Evolutionary conservation across 305 asterid species (phyloP).

Genomic region (Solanum aculeatissimum): DNA sequence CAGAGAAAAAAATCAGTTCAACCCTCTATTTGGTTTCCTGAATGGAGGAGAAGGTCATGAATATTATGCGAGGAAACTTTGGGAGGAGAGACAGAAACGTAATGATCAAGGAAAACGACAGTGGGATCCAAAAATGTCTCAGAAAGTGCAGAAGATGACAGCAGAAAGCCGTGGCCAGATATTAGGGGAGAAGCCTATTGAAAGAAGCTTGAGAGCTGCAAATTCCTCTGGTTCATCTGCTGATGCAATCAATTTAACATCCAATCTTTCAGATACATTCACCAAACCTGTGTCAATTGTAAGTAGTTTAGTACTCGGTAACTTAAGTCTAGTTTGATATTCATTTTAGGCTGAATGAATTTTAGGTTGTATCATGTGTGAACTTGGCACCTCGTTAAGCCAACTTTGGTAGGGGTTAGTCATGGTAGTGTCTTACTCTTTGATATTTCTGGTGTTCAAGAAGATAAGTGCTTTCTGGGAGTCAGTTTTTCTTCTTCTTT

Average conservation of each 20-base stretch:
- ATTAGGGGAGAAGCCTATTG: slow-evolving; percentile 84
- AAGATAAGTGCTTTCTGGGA: not conserved
- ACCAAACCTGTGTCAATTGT: slow-evolving; percentile 63
- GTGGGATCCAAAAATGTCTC: slow-evolving; percentile 32
- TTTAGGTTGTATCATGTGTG: not conserved
- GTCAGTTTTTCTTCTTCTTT: not conserved
- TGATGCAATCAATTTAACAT: slow-evolving; percentile 49
- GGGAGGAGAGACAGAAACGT: slow-evolving; percentile 86
- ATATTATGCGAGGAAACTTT: slow-evolving; percentile 69
- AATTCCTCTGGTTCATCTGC: slow-evolving; percentile 39
- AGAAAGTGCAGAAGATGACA: slow-evolving; percentile 54
- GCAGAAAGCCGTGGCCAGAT: slow-evolving; percentile 84
- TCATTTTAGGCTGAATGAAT: not conserved
- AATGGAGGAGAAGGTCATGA: slow-evolving; percentile 74
- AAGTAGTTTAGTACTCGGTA: slow-evolving; percentile 24
- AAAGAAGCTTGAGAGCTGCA: slow-evolving; percentile 43
- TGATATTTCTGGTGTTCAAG: not conserved
- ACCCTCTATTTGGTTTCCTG: slow-evolving; percentile 75
- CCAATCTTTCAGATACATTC: slow-evolving; percentile 81
- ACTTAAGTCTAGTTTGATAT: not conserved
- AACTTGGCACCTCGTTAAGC: not conserved
- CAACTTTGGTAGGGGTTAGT: not conserved
- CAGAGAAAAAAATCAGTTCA: slow-evolving; percentile 72
- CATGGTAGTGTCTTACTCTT: not conserved
- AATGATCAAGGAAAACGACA: slow-evolving; percentile 32